Evolutionary conservation across 169 alveolate species (phyloP), one percentile per base, ranked within the genome.

Genomic region (Eimeria falciformis): DNA sequence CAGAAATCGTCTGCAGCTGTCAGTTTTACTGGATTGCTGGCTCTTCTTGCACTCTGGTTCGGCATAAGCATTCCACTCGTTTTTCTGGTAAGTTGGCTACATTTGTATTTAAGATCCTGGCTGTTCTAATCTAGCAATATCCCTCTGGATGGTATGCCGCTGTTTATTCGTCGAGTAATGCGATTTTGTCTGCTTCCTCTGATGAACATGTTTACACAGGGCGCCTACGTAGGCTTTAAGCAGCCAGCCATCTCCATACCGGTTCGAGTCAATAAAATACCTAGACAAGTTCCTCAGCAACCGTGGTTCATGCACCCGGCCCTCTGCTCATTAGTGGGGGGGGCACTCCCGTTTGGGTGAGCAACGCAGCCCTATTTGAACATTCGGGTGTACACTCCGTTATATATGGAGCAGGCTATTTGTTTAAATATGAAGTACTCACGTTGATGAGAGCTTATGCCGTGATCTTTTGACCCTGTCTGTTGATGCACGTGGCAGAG

Each of bases 51-150:
- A 43, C 93, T 96, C 56, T 95, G 96, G 96, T 93, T 97, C 91
- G 97, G 98, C 33, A 96, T 96, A 40, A 96, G 98, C 17, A 95
- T 95, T 18, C 98, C 98, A 2, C 90, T 96, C 45, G 96, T 96
- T 21, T 94, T 95, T 71, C 82, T 94, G 65, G 97, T 37, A 37
- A 92, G 0, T 91, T 93, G 11, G 25, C 83, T 62, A 11, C 29
- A 25, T 23, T 6, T 62, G 29, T 23, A 11, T 23, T 25, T 18
- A 17, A 17, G 40, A 25, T 17, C 29, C 46, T 68, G 37, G 14
- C n/a, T 23, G 79, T 29, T 25, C 21, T 18, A 6, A 21, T 62
- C 9, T 47, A 47, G 6, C 21, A 9, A 47, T 47, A 47, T 47
- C 14, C n/a, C n/a, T n/a, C n/a, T n/a, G n/a, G 18, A 14, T 58